Evolutionary conservation across 352 stramenopile genomes (phyloP).

Genomic region (Globisporangium irregulare): DNA sequence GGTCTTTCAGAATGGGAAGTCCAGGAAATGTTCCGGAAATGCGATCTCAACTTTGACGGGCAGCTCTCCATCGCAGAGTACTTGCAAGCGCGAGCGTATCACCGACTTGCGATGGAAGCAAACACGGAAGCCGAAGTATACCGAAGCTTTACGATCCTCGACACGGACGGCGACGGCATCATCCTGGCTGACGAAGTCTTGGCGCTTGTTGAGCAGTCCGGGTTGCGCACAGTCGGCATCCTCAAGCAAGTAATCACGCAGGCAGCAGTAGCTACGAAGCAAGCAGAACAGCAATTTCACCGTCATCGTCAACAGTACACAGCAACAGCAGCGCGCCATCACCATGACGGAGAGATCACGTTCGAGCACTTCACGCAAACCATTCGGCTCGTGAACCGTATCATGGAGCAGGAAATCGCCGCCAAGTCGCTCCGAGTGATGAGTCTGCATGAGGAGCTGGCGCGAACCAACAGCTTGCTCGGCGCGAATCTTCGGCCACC

Average conservation of each 20-base stretch:
- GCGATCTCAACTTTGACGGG: slow-evolving; percentile 56
- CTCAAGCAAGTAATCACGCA: slow-evolving; percentile 49
- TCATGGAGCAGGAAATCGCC: slow-evolving; percentile 61
- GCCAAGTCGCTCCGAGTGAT: slow-evolving; percentile 51
- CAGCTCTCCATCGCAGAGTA: slow-evolving; percentile 59
- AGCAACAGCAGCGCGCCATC: neutral
- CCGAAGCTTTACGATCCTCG: slow-evolving; percentile 63
- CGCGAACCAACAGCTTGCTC: neutral
- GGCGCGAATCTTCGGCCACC: slow-evolving; percentile 5
- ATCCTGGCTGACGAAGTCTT: slow-evolving; percentile 49
- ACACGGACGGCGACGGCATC: slow-evolving; percentile 57
- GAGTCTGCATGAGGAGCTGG: slow-evolving; percentile 38
- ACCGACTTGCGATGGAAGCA: slow-evolving; percentile 50
- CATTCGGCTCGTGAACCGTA: slow-evolving; percentile 62
- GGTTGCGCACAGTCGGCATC: slow-evolving; percentile 36
- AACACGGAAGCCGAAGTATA: slow-evolving; percentile 51
- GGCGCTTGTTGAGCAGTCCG: slow-evolving; percentile 46
- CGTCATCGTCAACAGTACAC: neutral
- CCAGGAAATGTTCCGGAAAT: slow-evolving; percentile 53
- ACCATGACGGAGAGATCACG: slow-evolving; percentile 56
- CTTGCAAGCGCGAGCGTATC: slow-evolving; percentile 50
- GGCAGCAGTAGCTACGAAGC: slow-evolving; percentile 41
- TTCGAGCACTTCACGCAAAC: slow-evolving; percentile 57
- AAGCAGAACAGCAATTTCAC: slow-evolving; percentile 9
- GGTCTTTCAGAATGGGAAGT: slow-evolving; percentile 61